phyloP scores from a whole-genome alignment of 2,329 filamentous ascomycete species.

The Cytospora mali region DNA sequence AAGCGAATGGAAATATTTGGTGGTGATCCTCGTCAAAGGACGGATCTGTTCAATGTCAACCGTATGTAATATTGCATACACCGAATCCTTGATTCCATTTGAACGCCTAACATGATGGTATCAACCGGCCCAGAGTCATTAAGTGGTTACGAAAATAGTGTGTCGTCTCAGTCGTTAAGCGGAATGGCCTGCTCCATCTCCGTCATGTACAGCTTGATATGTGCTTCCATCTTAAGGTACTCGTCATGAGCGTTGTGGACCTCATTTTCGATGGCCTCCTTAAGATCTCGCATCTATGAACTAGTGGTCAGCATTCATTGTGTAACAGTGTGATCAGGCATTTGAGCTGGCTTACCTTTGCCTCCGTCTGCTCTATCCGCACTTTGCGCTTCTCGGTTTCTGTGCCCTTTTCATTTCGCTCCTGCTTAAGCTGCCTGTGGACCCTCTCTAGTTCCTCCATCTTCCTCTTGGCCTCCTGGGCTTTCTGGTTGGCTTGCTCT shows the following conservation, averaged over 20 bases:
- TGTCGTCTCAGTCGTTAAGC: constrained; percentile 22
- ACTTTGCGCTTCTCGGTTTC: constrained; percentile 92
- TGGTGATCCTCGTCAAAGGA: background rate
- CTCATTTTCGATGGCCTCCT: constrained; percentile 96
- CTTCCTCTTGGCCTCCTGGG: constrained; percentile 76
- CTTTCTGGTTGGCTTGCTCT: constrained; percentile 78
- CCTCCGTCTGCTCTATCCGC: constrained; percentile 97
- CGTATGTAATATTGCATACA: background rate
- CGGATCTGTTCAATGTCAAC: constrained; percentile 19
- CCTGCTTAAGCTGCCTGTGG: constrained; percentile 80
- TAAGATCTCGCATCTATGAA: constrained; percentile 88
- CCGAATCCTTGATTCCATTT: constrained; percentile 10
- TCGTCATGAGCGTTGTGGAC: constrained; percentile 88
- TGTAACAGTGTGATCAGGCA: constrained; percentile 5
- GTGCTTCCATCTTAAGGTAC: constrained; percentile 95
- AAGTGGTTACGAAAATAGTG: constrained; percentile 34
- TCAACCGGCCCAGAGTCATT: constrained; percentile 29
- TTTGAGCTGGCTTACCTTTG: constrained; percentile 69
- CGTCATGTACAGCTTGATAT: constrained; percentile 96
- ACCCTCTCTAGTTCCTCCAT: constrained; percentile 87
- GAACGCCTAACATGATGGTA: constrained; percentile 28
- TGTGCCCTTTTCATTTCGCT: constrained; percentile 81
- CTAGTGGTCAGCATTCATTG: constrained; percentile 31
- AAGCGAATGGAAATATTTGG: no score
- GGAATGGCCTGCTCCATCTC: constrained; percentile 93